Evolutionary conservation across 306 rosid genomes (phyloP).

Genomic region (Arachis hypogaea): DNA sequence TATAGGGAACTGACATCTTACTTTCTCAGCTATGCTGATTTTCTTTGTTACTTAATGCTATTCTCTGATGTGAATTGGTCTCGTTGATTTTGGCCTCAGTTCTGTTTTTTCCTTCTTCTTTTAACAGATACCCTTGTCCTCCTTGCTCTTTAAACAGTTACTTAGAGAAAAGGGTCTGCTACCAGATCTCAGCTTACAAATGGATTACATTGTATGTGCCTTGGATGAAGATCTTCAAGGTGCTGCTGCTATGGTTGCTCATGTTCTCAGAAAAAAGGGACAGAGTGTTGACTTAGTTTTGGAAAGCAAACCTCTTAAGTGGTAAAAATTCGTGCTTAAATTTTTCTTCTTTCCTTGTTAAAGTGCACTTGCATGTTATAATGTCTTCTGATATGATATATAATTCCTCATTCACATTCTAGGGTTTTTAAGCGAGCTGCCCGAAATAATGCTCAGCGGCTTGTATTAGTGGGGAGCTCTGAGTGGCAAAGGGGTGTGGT

Average conservation of each 20-base stretch:
- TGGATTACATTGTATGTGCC: constrained; percentile 81
- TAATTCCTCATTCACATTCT: constrained; percentile 19
- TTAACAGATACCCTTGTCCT: constrained; percentile 7
- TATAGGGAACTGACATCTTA: too few relatives aligned
- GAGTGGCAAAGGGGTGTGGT: constrained; percentile 96
- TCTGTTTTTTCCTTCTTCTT: constrained; percentile 19
- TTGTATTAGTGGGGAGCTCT: constrained; percentile 82
- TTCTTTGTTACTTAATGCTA: constrained; percentile 16
- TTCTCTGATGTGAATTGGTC: constrained; percentile 27
- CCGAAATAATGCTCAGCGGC: constrained; percentile 72
- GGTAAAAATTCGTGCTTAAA: constrained; percentile 49
- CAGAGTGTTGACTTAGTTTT: constrained; percentile 86
- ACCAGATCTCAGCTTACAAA: constrained; percentile 66
- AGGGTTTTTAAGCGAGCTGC: constrained; percentile 91
- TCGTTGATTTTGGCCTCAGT: constrained; percentile 6
- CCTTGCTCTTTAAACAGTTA: constrained; percentile 51
- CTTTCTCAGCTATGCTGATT: constrained; percentile 4
- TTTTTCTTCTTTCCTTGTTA: constrained; percentile 10
- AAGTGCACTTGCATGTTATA: constrained; percentile 12
- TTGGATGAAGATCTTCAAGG: constrained; percentile 91
- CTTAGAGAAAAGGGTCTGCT: constrained; percentile 90
- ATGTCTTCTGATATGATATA: constrained; percentile 34
- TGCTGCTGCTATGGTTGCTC: constrained; percentile 83
- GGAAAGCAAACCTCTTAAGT: constrained; percentile 93
- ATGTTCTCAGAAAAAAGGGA: constrained; percentile 74